phyloP scores from a whole-genome alignment of 148 eudicot species.

The Chenopodium suecicum region DNA sequence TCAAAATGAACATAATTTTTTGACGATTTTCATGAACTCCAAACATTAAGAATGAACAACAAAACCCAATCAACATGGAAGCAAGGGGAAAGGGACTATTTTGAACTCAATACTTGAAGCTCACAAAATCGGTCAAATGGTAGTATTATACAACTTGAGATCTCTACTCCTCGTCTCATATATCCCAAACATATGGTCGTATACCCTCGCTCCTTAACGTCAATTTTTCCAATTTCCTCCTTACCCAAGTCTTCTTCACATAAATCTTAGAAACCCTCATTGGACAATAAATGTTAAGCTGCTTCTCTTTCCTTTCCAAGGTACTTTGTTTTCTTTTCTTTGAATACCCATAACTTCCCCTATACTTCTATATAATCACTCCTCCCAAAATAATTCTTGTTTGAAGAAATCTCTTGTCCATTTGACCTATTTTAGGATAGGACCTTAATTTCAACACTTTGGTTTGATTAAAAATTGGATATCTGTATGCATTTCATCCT shows the following conservation, averaged over 20 bases:
- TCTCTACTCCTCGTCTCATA: background rate
- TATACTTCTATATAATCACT: too few relatives aligned
- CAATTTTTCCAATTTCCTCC: background rate
- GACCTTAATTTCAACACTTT: too few relatives aligned
- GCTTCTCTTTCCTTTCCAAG: too few relatives aligned
- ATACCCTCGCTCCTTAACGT: background rate
- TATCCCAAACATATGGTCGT: background rate
- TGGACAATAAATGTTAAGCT: too few relatives aligned
- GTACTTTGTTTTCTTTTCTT: too few relatives aligned
- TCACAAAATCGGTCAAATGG: background rate
- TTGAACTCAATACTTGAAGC: background rate
- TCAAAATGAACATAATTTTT: too few relatives aligned
- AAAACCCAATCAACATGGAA: background rate
- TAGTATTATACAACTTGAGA: background rate
- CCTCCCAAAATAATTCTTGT: too few relatives aligned
- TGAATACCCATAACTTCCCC: too few relatives aligned
- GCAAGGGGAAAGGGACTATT: background rate
- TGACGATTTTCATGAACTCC: background rate
- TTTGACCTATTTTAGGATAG: too few relatives aligned
- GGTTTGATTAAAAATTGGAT: too few relatives aligned
- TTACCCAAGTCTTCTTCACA: background rate
- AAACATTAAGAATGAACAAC: background rate
- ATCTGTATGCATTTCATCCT: too few relatives aligned
- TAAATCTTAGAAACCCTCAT: background rate
- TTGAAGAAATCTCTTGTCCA: too few relatives aligned